Base-by-base conservation (phyloP, 2,329 filamentous ascomycete genomes). In the Meredithiella fracta region DNA sequence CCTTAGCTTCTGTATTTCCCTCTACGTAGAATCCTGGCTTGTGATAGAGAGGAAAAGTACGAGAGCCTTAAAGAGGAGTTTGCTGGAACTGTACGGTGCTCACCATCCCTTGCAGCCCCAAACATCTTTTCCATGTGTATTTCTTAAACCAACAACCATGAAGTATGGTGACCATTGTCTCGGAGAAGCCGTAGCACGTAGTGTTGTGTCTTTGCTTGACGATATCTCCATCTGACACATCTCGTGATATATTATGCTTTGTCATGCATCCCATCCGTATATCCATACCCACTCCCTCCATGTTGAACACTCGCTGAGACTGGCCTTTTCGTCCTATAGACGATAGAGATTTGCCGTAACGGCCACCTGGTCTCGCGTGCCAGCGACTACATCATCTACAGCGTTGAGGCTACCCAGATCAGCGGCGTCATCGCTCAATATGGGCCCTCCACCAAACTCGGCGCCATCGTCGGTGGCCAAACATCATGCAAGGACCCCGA, bases 331-430 rank as follows among this genome's bases (percentile, higher is more conserved):
- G 90, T 55, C 55, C 15, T 50, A 51, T 51, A 55, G 63, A 82
- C 82, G 73, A 75, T 98, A 74, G 82, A 86, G 69, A 92, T 98
- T 65, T 82, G 91, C 67, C 83, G 80, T 68, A 95, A 95, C 78
- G 94, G 94, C 64, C 90, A 97, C 72, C 78, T 91, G 68, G 92
- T 98, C 64, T 96, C 92, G 63, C 83, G 92, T 71, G 82, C 83
- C 69, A 96, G 90, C 82, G 91, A 97, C 76, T 97, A 90, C 70
- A 95, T 96, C 72, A 89, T 98, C 67, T 98, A 98, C 77, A 94
- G 86, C 70, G 92, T 98, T 69, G 91, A 97, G 71, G 92, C 92
- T 60, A 88, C 89, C 64, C 79, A 83, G 62, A 94, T 98, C 68
- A 85, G 88, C 67, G 78, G 77, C 62, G 86, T 96, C 63, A 92